Base-by-base conservation (phyloP, 306 rosid genomes). In the Quercus variabilis region DNA sequence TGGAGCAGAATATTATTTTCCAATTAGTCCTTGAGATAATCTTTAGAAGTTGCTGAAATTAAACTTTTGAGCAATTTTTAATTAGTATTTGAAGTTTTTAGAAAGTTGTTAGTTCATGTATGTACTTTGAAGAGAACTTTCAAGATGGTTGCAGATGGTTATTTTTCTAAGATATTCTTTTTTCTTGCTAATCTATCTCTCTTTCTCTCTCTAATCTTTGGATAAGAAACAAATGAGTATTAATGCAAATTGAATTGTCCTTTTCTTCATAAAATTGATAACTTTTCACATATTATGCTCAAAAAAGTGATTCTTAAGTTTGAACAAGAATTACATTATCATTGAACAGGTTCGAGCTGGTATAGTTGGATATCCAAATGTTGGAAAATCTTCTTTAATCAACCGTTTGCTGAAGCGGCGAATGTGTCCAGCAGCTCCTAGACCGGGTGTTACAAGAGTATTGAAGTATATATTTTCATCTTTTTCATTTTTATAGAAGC, bases 311-410 rank as follows among this genome's bases (percentile, higher is more conserved):
- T 33, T 46, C 10, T 26, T 52, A 19, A 68, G 65, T 31, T 71
- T 78, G 80, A 64, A 68, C 52, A 63, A 60, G 60, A 20, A 5
- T 67, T 43, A 35, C 25, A 51, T 64, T 76, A 64, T 65, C 79
- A 1, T 62, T 67, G 35, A 76, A 77, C 80, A 94, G 99, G 90
- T 94, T 80, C 97, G 97, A 82, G 99, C 99, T 81, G 97, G 99
- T 85, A 89, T 92, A 83, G 90, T 94, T 82, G 99, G 99, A 76
- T 92, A 94, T 86, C 97, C 97, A 64, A 94, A 94, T 80, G 99
- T 94, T 76, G 99, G 99, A 15, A 94, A 94, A 71, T 92, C 99
- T 57, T 94, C 99, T 67, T 75, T 94, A 83, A 84, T 94, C 75
- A 92, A 94, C 81, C 99, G 97, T 62, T 81, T 94, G 85, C 63